A percentile compares a stretch with the other conserved stretches of the same genome.
Conservation (phyloP, 169 alveolate genomes). For the Ichthyophthirius multifiliis region DNA sequence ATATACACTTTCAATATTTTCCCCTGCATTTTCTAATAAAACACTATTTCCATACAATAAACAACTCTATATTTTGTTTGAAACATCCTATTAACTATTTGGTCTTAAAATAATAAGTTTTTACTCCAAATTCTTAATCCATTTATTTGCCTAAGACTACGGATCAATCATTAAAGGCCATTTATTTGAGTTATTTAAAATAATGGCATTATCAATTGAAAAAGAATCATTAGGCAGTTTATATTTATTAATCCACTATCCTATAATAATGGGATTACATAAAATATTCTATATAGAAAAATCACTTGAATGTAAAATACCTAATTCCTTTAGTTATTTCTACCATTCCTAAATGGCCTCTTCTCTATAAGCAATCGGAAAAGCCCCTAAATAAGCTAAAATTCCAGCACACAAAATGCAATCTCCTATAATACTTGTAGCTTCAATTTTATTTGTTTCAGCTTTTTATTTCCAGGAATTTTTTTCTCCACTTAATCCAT, state of each 20-base stretch:
- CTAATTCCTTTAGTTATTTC: constrained; percentile 52
- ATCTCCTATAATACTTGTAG: constrained; percentile 76
- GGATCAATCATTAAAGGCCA: constrained; percentile 92
- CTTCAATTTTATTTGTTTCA: constrained; percentile 10
- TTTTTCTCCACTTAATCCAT: constrained; percentile 74
- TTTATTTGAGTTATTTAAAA: constrained; percentile 74
- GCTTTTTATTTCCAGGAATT: constrained; percentile 58
- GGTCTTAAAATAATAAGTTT: constrained; percentile 8
- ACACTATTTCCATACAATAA: constrained; percentile 49
- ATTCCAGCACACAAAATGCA: constrained; percentile 80
- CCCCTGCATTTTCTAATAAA: constrained; percentile 79
- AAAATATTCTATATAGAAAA: constrained; percentile 65
- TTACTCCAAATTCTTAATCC: constrained; percentile 75
- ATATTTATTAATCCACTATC: constrained; percentile 70
- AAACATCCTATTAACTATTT: background rate
- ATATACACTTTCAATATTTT: constrained; percentile 71
- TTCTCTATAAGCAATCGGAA: constrained; percentile 77
- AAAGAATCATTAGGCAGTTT: constrained; percentile 81
- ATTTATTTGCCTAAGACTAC: constrained; percentile 81
- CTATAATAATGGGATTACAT: constrained; percentile 82
- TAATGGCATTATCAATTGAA: constrained; percentile 87
- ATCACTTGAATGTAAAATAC: constrained; percentile 54
- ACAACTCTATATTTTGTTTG: constrained; percentile 53
- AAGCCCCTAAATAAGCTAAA: constrained; percentile 88
- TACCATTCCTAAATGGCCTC: constrained; percentile 76